phyloP scores from a whole-genome alignment of 345 rosid genomes.

The Euphorbia lathyris region DNA sequence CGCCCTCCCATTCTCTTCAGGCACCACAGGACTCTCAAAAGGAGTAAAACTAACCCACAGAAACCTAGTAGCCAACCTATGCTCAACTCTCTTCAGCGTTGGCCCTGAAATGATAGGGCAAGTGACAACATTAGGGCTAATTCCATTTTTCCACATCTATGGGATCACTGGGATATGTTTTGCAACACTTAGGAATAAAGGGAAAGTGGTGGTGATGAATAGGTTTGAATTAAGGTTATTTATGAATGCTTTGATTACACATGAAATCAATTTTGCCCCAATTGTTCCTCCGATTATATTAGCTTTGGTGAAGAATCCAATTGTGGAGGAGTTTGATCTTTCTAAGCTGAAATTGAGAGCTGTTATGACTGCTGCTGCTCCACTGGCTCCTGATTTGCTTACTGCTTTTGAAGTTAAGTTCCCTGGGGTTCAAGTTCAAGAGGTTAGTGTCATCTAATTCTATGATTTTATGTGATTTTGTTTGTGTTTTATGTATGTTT shows the following conservation, averaged over 20 bases:
- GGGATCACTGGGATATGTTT: constrained; percentile 89
- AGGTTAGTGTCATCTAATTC: constrained; percentile 33
- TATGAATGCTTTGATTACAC: constrained; percentile 58
- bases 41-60: constrained; percentile 89
- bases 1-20: constrained; percentile 97
- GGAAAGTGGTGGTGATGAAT: constrained; percentile 80
- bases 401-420: constrained; percentile 64
- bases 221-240: constrained; percentile 73
- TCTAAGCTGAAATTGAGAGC: constrained; percentile 71
- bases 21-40: constrained; percentile 89
- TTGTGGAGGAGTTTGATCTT: constrained; percentile 82
- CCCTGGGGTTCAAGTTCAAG: constrained; percentile 83
- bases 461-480: too few relatives aligned
- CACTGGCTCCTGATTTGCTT: constrained; percentile 77
- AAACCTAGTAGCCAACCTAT: constrained; percentile 78
- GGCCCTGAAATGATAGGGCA: constrained; percentile 68
- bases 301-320: constrained; percentile 74
- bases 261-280: constrained; percentile 84
- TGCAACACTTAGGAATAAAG: constrained; percentile 80
- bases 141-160: constrained; percentile 89
- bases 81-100: constrained; percentile 77
- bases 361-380: constrained; percentile 90
- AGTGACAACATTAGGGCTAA: constrained; percentile 63
- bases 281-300: constrained; percentile 85
- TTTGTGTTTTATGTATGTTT: too few relatives aligned